Base-by-base conservation (phyloP, 495 filamentous ascomycete species). In the Aspergillus sparsus region DNA sequence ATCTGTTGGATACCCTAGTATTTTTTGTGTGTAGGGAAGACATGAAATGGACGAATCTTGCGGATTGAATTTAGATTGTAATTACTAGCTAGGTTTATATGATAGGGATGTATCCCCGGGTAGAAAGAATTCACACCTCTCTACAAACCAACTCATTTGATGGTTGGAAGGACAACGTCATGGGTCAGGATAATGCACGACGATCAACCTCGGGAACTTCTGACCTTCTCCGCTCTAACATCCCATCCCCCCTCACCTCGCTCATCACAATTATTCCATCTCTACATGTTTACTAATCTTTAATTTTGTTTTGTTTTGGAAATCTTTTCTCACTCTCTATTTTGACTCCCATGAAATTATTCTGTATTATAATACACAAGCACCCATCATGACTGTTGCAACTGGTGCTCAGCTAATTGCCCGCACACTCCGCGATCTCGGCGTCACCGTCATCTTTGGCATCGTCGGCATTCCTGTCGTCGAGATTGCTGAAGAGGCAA, bases 391-490 rank as follows among this genome's bases (percentile, higher is more conserved):
- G 78, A 58, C 77, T 36, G 49, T 62, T 15, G 59, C 62, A 15
- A 82, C 80, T 10, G 86, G 85, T 34, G 84, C 86, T 13, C 77
- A 82, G 42, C 68, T 86, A 4, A 84, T 87, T 57, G 86, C 85
- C n/a, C 71, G 73, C 50, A 76, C 80, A 36, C 74, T 87, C 36
- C 79, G 77, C 36, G 75, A 83, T 39, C 76, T 87, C 11, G 78
- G 80, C 16, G 77, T 88, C 27, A 77, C 71, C 9, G 81, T 86
- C 44, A 77, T 88, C 65, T 88, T 88, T 67, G 86, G 86, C 56
- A 78, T 87, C 49, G 85, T 87, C 5, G 86, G 86, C 35, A 84
- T 88, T 49, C 85, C 85, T 10, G 81, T 87, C 3, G 83, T 85
- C 35, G 82, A 87, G 51, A 85, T 87, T 21, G 85, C 84, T 33